Base-by-base conservation (phyloP, 805 yeast genomes). In the Starmerella khaoyaiensis region DNA sequence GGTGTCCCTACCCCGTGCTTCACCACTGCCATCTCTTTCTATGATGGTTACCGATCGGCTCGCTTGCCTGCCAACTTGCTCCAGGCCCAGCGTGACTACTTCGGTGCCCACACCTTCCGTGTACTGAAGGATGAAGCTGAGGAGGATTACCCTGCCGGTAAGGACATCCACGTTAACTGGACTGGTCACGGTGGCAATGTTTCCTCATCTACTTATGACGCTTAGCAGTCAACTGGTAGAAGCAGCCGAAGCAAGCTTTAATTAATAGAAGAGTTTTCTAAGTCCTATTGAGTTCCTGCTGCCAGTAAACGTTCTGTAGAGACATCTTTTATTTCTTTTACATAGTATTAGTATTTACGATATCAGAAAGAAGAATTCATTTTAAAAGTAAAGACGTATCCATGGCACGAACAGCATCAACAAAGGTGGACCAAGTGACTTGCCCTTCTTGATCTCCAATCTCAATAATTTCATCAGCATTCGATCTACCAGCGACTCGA, bases 21-120 rank as follows among this genome's bases (percentile, higher is more conserved):
- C 75, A 64, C 94, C 47, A 84, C 97, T 49, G 98, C 97, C 55
- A 72, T 87, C 65, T 68, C 95, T 41, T 87, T 87, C 84, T 90
- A 82, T 74, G 98, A 87, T 62, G 97, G 97, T 65, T 86, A 81
- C 83, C 79, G 97, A 76, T 79, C 94, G 44, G 93, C 74, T 49
- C 74, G 78, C 63, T 71, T 86, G 59, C 97, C 97, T 60, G 98
- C 98, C 52, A 87, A 87, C 79, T 73, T 87, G 67, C 72, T 87
- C 62, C 98, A 87, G 72, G 98, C 97, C 58, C 98, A 87, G 75
- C 83, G 98, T 74, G 98, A 87, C 65, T 87, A 84, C 82, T 87
- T 87, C 59, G 98, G 98, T 68, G 97, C 98, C 51, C 98, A 87
- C 75, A 90, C 98, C 59, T 87, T 90, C 84, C 74, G 74, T 64